A percentile compares a stretch with the other conserved stretches of the same genome.
Evolutionary conservation across 768 basidiomycete species (phyloP).

Genomic region (Floccularia luteovirens): DNA sequence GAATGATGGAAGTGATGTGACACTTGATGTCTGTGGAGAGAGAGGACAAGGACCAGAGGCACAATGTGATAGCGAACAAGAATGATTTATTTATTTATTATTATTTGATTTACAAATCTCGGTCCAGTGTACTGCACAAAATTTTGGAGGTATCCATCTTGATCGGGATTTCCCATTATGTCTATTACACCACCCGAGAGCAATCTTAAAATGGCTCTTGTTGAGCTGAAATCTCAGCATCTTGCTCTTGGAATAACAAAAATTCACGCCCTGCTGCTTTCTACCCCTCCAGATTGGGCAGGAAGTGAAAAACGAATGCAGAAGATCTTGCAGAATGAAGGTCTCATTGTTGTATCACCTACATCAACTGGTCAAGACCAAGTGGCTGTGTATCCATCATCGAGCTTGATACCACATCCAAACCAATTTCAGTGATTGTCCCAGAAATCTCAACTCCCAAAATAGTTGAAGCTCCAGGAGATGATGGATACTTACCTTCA

Average conservation of each 20-base stretch:
- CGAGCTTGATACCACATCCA: conserved; percentile 50
- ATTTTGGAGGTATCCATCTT: too few species aligned
- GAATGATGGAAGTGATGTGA: too few species aligned
- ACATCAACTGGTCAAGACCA: conserved; percentile 7
- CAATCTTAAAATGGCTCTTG: conserved; percentile 49
- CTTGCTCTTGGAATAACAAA: conserved; percentile 67
- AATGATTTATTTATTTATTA: too few species aligned
- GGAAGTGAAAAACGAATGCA: conserved; percentile 81
- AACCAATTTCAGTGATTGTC: conserved; percentile 43
- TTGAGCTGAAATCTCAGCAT: conserved; percentile 45
- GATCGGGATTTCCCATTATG: conserved; percentile 13
- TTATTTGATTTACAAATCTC: too few species aligned
- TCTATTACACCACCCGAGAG: conserved; percentile 46
- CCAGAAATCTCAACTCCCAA: conserved; percentile 89
- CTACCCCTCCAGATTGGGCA: conserved; percentile 56
- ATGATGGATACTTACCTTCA: conserved; percentile 67
- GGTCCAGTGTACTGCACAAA: too few species aligned
- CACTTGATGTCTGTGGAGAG: too few species aligned
- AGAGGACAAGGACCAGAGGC: too few species aligned
- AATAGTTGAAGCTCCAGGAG: conserved; percentile 66
- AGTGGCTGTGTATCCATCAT: conserved; percentile 43
- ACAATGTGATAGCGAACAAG: too few species aligned
- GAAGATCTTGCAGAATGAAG: conserved; percentile 59
- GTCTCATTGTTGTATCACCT: conserved; percentile 28
- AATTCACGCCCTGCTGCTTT: conserved; percentile 55